Percentiles rank a stretch among this genome's conserved stretches.
phyloP scores from a whole-genome alignment of 805 yeast species.

The Suhomyces xylopsoci region DNA sequence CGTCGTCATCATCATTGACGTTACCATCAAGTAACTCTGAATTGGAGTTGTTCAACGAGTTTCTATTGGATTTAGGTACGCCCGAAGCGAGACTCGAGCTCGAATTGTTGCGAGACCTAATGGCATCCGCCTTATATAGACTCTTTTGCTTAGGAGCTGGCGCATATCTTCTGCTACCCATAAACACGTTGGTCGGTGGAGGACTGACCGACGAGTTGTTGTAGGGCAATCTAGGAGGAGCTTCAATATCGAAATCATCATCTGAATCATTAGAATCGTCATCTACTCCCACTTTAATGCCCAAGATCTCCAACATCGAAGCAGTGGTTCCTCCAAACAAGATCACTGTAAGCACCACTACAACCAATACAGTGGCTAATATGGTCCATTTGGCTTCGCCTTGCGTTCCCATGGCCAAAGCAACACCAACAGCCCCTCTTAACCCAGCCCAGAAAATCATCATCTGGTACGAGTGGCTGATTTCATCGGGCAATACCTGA shows the following conservation, averaged over 20 bases:
- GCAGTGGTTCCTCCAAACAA: conserved; percentile 98
- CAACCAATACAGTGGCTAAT: conserved; percentile 92
- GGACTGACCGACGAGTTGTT: conserved; percentile 6
- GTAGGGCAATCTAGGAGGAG: conserved; percentile 48
- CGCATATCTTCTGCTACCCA: conserved; percentile 24
- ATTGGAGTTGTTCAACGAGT: conserved; percentile 7
- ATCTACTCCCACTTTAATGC: conserved; percentile 87
- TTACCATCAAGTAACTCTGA: conserved; percentile 5
- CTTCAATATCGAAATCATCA: conserved; percentile 94
- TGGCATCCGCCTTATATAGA: conserved; percentile 17
- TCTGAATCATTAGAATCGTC: conserved; percentile 74
- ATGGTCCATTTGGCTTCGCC: conserved; percentile 89
- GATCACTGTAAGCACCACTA: conserved; percentile 93
- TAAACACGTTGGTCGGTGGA: conserved; percentile 9
- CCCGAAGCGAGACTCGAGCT: conserved; percentile 22
- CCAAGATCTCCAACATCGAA: conserved; percentile 92
- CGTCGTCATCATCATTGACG: conserved; percentile 13
- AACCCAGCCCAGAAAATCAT: conserved; percentile 99
- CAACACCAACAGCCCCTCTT: conserved; percentile 99
- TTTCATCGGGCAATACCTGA: conserved; percentile 69
- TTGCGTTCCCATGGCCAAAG: conserved; percentile 94
- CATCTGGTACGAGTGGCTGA: conserved; percentile 93
- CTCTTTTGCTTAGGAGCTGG: conserved; percentile 10
- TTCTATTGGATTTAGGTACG: conserved; percentile 5
- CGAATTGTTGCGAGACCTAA: conserved; percentile 31